Conservation (phyloP, 352 stramenopile genomes). For the Thraustochytrium striatum region DNA sequence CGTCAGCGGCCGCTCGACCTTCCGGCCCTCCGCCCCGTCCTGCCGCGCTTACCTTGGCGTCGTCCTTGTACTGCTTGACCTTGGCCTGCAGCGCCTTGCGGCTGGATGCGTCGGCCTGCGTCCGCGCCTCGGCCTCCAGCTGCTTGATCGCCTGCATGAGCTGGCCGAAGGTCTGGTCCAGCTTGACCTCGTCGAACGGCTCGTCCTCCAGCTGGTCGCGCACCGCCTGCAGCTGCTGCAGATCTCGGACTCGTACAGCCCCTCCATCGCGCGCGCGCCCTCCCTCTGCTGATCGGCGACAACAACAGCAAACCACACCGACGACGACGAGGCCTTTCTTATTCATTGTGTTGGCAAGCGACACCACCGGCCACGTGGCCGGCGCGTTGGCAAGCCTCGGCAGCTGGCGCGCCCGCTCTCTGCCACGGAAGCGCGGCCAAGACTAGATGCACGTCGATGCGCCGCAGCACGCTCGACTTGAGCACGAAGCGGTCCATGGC, state of each 20-base stretch:
- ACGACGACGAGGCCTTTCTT: too few relatives aligned
- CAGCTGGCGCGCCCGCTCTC: too few relatives aligned
- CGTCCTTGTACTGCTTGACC: constrained; percentile 37
- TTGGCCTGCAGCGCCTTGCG: constrained; percentile 42
- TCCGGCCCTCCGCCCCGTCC: background rate
- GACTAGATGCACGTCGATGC: constrained; percentile 35
- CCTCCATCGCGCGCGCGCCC: background rate
- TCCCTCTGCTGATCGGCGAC: background rate
- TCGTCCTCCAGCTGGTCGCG: constrained; percentile 8
- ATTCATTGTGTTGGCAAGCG: too few relatives aligned
- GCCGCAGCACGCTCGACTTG: constrained; percentile 16
- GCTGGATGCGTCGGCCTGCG: constrained; percentile 10
- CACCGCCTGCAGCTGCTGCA: background rate
- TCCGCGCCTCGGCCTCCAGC: constrained; percentile 28
- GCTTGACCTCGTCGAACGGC: background rate
- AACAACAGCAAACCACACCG: too few relatives aligned
- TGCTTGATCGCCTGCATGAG: constrained; percentile 18
- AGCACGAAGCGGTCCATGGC: constrained; percentile 16
- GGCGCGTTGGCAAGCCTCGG: too few relatives aligned
- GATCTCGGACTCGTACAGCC: constrained; percentile 26
- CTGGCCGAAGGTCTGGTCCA: background rate
- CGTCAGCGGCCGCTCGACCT: background rate
- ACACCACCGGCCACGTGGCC: too few relatives aligned
- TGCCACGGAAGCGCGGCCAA: too few relatives aligned
- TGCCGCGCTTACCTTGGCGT: constrained; percentile 9